phyloP scores from a whole-genome alignment of 164 flowering plant genomes.

The Buxus sempervirens region DNA sequence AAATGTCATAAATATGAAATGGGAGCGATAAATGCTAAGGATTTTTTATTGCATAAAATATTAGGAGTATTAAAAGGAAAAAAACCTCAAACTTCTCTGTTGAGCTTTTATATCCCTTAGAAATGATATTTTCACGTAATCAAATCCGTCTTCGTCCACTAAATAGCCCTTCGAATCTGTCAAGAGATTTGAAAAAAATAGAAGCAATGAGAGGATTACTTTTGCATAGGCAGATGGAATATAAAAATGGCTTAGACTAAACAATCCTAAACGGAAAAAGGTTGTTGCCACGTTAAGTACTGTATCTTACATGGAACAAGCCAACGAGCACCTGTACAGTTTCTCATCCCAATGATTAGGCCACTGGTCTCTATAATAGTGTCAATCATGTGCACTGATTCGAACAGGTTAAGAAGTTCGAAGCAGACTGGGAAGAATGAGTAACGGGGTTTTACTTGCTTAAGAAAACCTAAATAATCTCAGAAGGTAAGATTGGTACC shows the following conservation, averaged over 20 bases:
- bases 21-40: not conserved
- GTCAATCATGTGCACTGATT: no score
- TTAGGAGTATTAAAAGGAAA: not conserved
- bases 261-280: no score
- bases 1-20: conserved; percentile 20
- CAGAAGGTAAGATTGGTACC: no score
- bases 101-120: conserved; percentile 85
- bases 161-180: conserved; percentile 97
- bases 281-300: no score
- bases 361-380: no score
- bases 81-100: conserved; percentile 83
- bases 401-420: no score
- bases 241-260: not conserved
- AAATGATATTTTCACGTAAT: conserved; percentile 76
- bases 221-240: not conserved
- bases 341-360: no score
- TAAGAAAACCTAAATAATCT: no score
- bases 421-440: no score
- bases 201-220: not conserved
- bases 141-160: conserved; percentile 98
- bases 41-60: not conserved
- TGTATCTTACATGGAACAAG: no score
- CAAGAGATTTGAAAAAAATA: conserved; percentile 14
- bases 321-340: no score
- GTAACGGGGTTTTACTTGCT: no score